A percentile compares a stretch with the other conserved stretches of the same genome.
Conservation (phyloP, 176 grass and related monocot genomes). For the Oryza coarctata region DNA sequence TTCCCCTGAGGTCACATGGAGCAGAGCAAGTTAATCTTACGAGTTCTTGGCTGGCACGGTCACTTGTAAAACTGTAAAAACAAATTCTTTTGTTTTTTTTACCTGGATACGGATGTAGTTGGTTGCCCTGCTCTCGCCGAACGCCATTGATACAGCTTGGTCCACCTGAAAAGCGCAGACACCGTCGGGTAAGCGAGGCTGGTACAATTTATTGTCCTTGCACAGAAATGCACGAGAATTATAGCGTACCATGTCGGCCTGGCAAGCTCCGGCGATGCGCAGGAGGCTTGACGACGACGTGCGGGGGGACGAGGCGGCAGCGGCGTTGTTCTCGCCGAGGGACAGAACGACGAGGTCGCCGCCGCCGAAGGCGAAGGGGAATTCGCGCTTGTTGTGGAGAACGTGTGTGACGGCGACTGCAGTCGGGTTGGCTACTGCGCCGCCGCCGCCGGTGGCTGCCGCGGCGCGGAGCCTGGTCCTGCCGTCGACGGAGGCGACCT, state of each 20-base stretch:
- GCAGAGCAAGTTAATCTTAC: not conserved
- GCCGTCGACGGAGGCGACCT: slow-evolving; percentile 60
- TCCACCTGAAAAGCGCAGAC: slow-evolving; percentile 50
- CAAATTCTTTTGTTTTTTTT: not conserved
- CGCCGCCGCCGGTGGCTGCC: not conserved
- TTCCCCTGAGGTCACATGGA: slow-evolving; percentile 35
- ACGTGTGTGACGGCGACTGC: slow-evolving; percentile 71
- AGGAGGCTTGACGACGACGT: slow-evolving; percentile 43
- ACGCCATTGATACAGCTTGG: slow-evolving; percentile 83
- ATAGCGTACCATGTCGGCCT: slow-evolving; percentile 65
- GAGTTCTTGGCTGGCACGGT: not conserved
- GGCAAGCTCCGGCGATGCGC: slow-evolving; percentile 61
- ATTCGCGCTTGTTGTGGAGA: slow-evolving; percentile 78
- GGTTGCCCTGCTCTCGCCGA: slow-evolving; percentile 52
- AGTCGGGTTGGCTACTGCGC: slow-evolving; percentile 54
- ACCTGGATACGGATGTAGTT: slow-evolving; percentile 86
- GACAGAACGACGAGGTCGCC: slow-evolving; percentile 72
- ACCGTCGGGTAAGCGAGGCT: not conserved
- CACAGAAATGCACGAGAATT: not conserved
- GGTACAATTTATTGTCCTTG: slow-evolving; percentile 23
- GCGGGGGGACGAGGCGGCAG: not conserved
- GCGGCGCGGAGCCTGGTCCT: slow-evolving; percentile 46
- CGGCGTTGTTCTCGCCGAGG: slow-evolving; percentile 43
- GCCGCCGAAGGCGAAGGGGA: slow-evolving; percentile 56
- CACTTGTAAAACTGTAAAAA: not conserved